Evolutionary conservation across 768 basidiomycete species (phyloP).

Genomic region (Bullera alba): DNA sequence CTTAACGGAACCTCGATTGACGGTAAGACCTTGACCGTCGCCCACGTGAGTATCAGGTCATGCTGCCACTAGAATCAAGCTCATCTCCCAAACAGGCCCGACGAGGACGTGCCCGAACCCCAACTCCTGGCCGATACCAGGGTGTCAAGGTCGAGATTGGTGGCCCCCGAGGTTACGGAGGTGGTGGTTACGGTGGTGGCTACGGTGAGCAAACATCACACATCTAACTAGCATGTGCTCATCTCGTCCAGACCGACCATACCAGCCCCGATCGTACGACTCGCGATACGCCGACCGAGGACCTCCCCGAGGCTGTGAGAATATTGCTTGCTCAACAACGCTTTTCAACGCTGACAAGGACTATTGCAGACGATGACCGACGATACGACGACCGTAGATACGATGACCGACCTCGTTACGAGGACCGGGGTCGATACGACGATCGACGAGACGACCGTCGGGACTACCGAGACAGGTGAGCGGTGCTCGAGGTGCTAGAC

Average conservation of each 20-base stretch:
- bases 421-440: conserved; percentile 48
- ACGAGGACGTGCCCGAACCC: conserved; percentile 45
- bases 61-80: neutral
- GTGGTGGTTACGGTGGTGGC: conserved; percentile 17
- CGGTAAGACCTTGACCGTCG: conserved; percentile 82
- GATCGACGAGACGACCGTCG: conserved; percentile 51
- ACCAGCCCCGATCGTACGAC: conserved; percentile 88
- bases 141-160: conserved; percentile 55
- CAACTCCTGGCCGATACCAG: conserved; percentile 84
- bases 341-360: conserved; percentile 1
- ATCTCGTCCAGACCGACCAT: conserved; percentile 59
- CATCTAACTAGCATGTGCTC: conserved; percentile 4
- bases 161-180: conserved; percentile 57
- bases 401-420: conserved; percentile 45
- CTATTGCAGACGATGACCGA: neutral
- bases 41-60: conserved; percentile 50
- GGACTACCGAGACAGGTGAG: conserved; percentile 19
- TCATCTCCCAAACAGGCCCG: conserved; percentile 24
- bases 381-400: conserved; percentile 51
- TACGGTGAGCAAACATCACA: conserved; percentile 9
- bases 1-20: conserved; percentile 75
- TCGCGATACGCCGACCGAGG: conserved; percentile 67
- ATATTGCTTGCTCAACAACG: neutral
- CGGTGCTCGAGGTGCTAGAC: conserved; percentile 46
- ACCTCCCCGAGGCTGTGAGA: conserved; percentile 46